Percentiles rank a stretch among this genome's conserved stretches.
Evolutionary conservation across 805 yeast genomes (phyloP).

Genomic region (Lachancea sp.): DNA sequence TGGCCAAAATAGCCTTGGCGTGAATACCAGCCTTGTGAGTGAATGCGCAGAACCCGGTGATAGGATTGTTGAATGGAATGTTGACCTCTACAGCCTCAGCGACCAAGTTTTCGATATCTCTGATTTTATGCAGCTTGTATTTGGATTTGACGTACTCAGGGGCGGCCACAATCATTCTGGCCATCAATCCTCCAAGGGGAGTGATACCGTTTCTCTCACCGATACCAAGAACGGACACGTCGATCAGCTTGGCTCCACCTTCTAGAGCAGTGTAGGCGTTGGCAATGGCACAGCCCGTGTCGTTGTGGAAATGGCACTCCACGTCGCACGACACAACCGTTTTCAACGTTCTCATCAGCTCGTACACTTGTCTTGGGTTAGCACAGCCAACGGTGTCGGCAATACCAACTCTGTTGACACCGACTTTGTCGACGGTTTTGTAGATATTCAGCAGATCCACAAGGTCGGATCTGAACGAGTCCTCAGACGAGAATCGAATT

Average conservation of each 20-base stretch:
- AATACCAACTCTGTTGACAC: slow-evolving; percentile 97
- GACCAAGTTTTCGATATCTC: slow-evolving; percentile 92
- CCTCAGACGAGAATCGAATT: slow-evolving; percentile 95
- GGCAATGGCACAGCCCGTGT: slow-evolving; percentile 98
- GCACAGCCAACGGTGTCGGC: slow-evolving; percentile 99
- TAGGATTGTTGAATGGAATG: slow-evolving; percentile 96
- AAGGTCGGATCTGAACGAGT: slow-evolving; percentile 92
- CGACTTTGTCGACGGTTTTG: slow-evolving; percentile 93
- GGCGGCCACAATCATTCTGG: slow-evolving; percentile 98
- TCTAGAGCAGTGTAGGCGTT: slow-evolving; percentile 97
- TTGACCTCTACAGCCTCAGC: slow-evolving; percentile 97
- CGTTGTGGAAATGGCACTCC: slow-evolving; percentile 98
- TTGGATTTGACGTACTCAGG: slow-evolving; percentile 91
- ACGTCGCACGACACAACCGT: slow-evolving; percentile 94
- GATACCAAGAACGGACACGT: slow-evolving; percentile 92
- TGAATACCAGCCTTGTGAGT: slow-evolving; percentile 99
- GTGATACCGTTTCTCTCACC: slow-evolving; percentile 99
- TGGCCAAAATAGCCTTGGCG: slow-evolving; percentile 96
- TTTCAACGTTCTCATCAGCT: slow-evolving; percentile 86
- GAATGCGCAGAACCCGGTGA: slow-evolving; percentile 98
- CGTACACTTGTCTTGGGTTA: slow-evolving; percentile 98
- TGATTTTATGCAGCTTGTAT: slow-evolving; percentile 89
- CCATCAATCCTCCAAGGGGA: slow-evolving; percentile 96
- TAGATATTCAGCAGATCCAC: slow-evolving; percentile 93
- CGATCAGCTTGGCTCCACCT: slow-evolving; percentile 93